A percentile compares a stretch with the other conserved stretches of the same genome.
phyloP scores from a whole-genome alignment of 768 basidiomycete species.

The Artomyces pyxidatus region DNA sequence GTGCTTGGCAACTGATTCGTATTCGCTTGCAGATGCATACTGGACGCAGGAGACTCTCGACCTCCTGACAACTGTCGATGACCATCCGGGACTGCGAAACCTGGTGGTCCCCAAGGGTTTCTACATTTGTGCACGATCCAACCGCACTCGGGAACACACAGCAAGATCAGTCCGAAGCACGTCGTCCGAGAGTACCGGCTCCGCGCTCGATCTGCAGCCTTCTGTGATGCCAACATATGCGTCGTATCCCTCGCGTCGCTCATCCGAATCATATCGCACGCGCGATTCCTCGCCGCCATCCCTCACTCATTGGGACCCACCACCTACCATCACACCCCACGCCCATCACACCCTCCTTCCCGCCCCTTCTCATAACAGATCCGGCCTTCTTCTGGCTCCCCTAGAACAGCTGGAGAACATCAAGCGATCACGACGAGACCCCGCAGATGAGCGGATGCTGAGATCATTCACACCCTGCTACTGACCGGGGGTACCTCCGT shows the following conservation, averaged over 20 bases:
- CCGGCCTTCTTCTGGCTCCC: slow-evolving; percentile 10
- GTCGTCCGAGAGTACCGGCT: slow-evolving; percentile 2
- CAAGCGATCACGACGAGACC: slow-evolving; percentile 7
- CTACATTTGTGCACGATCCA: slow-evolving; percentile 56
- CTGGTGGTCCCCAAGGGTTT: slow-evolving; percentile 50
- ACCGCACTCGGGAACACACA: slow-evolving; percentile 17
- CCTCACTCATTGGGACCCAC: not conserved
- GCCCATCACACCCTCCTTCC: not conserved
- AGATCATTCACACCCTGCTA: no score
- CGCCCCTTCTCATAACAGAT: not conserved
- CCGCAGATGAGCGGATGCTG: slow-evolving; percentile 9
- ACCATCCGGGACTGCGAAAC: slow-evolving; percentile 43
- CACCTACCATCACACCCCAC: not conserved
- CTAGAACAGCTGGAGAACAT: slow-evolving; percentile 8
- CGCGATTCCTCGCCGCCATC: not conserved
- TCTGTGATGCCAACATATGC: not conserved
- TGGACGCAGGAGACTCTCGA: slow-evolving; percentile 59
- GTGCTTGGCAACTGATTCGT: not conserved
- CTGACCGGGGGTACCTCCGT: not conserved
- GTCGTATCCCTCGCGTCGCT: slow-evolving; percentile 2
- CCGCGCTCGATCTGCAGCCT: not conserved
- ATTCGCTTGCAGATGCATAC: slow-evolving; percentile 53
- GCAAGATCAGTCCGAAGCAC: slow-evolving; percentile 5
- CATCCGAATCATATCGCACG: not conserved
- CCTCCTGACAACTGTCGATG: slow-evolving; percentile 49